Percentiles rank a stretch among this genome's conserved stretches.
Conservation (phyloP, 208 protist genomes). For the Trypanosomatidae sp. region DNA sequence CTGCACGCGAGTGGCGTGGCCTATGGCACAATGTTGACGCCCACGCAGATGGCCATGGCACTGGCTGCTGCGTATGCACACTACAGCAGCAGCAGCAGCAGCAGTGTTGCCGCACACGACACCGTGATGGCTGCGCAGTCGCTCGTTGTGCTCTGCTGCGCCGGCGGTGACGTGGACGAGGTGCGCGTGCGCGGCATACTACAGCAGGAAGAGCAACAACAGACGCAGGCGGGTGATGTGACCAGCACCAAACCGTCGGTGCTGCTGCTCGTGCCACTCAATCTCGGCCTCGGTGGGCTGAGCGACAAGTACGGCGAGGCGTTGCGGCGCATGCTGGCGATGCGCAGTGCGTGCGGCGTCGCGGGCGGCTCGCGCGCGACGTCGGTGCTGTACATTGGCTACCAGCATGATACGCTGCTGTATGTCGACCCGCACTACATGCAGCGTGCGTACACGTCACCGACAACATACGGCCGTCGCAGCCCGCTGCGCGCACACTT, state of each 20-base stretch:
- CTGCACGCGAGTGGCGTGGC: conserved; percentile 19
- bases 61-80: conserved; percentile 11
- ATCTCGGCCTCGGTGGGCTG: conserved; percentile 31
- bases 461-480: conserved; percentile 9
- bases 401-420: conserved; percentile 35
- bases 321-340: conserved; percentile 26
- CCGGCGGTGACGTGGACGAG: conserved; percentile 13
- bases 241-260: no score
- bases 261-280: conserved; percentile 42
- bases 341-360: conserved; percentile 35
- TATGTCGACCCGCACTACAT: conserved; percentile 67
- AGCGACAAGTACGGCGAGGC: conserved; percentile 20
- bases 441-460: conserved; percentile 31
- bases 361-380: conserved; percentile 24
- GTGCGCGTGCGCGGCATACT: conserved; percentile 9
- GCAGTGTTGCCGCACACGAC: not conserved
- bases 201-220: conserved; percentile 3
- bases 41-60: conserved; percentile 23
- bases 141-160: conserved; percentile 7
- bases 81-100: not conserved
- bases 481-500: conserved; percentile 4
- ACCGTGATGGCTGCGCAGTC: not conserved
- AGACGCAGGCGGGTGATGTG: no score
- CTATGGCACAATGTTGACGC: conserved; percentile 42
- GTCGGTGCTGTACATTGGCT: conserved; percentile 43